A percentile compares a stretch with the other conserved stretches of the same genome.
Evolutionary conservation across 2,329 filamentous ascomycete species (phyloP).

Genomic region (Epichloe gansuensis): DNA sequence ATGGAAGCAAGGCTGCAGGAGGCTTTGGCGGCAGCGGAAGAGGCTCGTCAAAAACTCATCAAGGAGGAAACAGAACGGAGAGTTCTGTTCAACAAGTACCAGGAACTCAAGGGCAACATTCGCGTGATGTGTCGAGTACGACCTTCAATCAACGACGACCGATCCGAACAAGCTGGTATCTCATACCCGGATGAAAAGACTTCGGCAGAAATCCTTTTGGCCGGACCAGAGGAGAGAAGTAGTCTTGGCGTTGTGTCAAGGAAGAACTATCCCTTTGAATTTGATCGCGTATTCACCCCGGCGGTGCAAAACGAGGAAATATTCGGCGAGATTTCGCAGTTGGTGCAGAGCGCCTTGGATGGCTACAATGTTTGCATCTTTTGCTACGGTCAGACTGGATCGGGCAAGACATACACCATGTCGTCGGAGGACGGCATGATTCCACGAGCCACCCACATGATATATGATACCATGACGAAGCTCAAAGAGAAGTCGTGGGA

Average conservation of each 20-base stretch:
- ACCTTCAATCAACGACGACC: constrained; percentile 48
- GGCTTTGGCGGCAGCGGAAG: constrained; percentile 56
- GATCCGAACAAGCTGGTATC: constrained; percentile 60
- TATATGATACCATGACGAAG: constrained; percentile 75
- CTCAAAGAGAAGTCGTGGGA: constrained; percentile 86
- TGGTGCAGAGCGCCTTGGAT: constrained; percentile 91
- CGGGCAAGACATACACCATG: constrained; percentile 96
- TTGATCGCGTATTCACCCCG: constrained; percentile 85
- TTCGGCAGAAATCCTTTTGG: constrained; percentile 73
- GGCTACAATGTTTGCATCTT: constrained; percentile 99
- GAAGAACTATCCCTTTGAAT: constrained; percentile 76
- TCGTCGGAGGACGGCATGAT: constrained; percentile 88
- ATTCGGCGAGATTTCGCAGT: constrained; percentile 91
- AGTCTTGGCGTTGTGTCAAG: constrained; percentile 64
- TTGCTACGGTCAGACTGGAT: constrained; percentile 94
- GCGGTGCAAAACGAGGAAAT: constrained; percentile 68
- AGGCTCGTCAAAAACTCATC: constrained; percentile 69
- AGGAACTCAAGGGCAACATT: constrained; percentile 96
- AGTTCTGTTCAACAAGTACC: constrained; percentile 93
- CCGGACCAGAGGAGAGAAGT: constrained; percentile 73
- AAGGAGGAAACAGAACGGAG: constrained; percentile 83
- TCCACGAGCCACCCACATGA: constrained; percentile 81
- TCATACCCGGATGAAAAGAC: constrained; percentile 74
- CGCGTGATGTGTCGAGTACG: constrained; percentile 95
- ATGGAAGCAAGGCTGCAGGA: constrained; percentile 74